Evolutionary conservation across 1,284 basidiomycete species (phyloP).

Genomic region (Somion occarium): DNA sequence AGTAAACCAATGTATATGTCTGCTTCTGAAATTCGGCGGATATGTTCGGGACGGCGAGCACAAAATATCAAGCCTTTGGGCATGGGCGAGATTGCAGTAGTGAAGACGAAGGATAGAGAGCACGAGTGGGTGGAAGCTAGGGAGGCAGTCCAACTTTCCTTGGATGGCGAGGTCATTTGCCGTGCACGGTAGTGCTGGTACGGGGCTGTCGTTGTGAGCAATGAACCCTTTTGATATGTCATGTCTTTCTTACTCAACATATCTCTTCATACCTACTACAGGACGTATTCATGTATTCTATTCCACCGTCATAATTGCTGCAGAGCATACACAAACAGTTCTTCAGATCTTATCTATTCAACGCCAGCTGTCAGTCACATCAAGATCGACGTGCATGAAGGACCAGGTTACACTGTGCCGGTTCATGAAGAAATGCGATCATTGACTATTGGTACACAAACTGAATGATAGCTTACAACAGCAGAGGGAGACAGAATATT

Average conservation of each 20-base stretch:
- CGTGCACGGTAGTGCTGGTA: conserved; percentile 38
- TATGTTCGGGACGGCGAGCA: conserved; percentile 70
- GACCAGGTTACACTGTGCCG: no score
- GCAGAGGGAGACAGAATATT: not conserved
- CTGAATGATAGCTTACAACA: conserved; percentile 1
- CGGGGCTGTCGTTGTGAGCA: not conserved
- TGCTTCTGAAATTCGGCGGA: conserved; percentile 60
- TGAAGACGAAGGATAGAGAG: conserved; percentile 65
- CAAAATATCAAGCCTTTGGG: conserved; percentile 71
- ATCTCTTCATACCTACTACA: no score
- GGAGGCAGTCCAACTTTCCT: conserved; percentile 58
- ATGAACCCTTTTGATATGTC: no score
- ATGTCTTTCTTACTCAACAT: no score
- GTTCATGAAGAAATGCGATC: not conserved
- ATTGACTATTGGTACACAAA: not conserved
- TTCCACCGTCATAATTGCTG: no score
- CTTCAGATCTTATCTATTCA: no score
- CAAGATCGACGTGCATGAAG: no score
- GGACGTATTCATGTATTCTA: not conserved
- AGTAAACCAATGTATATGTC: conserved; percentile 75
- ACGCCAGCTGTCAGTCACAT: no score
- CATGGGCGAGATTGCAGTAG: conserved; percentile 84
- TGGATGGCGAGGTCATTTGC: conserved; percentile 73
- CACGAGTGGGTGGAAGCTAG: conserved; percentile 71
- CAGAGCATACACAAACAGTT: no score